Base-by-base conservation (phyloP, 1,284 basidiomycete species). In the Heterobasidion irregulare region DNA sequence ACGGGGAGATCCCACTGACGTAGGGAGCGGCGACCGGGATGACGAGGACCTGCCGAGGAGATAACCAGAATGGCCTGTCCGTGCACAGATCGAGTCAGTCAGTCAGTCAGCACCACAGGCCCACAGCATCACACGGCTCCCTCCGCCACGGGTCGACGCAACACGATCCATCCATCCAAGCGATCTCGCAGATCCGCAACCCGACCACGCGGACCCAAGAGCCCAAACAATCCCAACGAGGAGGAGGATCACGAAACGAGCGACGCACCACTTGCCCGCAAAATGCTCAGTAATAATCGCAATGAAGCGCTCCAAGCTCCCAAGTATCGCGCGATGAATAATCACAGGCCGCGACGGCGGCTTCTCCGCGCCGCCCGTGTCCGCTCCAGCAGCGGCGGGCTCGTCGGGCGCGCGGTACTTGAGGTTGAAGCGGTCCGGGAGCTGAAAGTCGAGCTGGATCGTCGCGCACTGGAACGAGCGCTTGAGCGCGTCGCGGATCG, bases 401-500 rank as follows among this genome's bases (percentile, higher is more conserved):
- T 87, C 86, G 53, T 86, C 85, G 15, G 83, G 80, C 5, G 85
- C 84, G 46, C 94, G 89, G 75, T 94, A 99, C 67, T 89, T 89
- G 60, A 99, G 80, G 72, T 97, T 89, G 79, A 99, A 99, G 52
- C 94, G 87, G 67, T 98, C 89, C n/a, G 97, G 97, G 8, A 99
- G 83, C 72, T 99, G 94, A 84, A 98, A 99, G 76, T 99, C 97
- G 61, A 99, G 90, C 73, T 99, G 92, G 70, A 99, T 98, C 4
- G 97, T 99, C 48, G 95, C 96, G 64, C 97, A 99, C 73, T 99
- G 97, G 84, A 94, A 95, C 38, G 94, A 92, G 51, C 95, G 86
- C 58, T 82, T 85, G 38, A 98, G 77, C 0, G 97, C 96, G 67
- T 99, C 97, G 38, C 85, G 84, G 69, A 99, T 92, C 59, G 92